Evolutionary conservation across 2,329 filamentous ascomycete genomes (phyloP), one percentile per base, ranked within the genome.

Genomic region (Colletotrichum liriopes): DNA sequence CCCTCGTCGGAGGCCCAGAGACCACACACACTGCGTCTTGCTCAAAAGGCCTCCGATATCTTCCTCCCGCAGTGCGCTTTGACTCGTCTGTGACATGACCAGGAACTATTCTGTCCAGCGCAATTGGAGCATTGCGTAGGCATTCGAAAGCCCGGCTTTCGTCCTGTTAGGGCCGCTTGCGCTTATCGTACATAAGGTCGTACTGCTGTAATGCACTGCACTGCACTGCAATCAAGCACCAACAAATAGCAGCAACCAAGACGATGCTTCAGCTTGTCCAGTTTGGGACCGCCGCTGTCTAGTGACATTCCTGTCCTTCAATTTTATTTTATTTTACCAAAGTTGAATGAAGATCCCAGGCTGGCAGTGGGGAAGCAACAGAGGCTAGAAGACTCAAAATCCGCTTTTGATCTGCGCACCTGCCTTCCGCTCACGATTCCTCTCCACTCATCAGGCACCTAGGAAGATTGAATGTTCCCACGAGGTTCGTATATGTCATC

Each of bases 331-430:
- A 26, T n/a, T n/a, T n/a, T n/a, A 26, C 23, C 20, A 64, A n/a
- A 47, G 37, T 20, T 39, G 35, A 63, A 47, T 32, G 58, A 60
- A 29, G 18, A 58, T 58, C 51, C 58, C 49, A 14, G 65, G 52
- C 52, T 52, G 18, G 52, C 51, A 55, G 70, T 72, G 70, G 70
- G 49, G 70, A 59, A 59, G 29, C 9, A 35, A 55, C 29, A 32
- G n/a, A 41, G 35, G 59, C 54, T 61, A 64, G 59, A 55, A 56
- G n/a, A 59, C 35, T 47, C 45, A 70, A 29, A 70, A 41, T 72
- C 65, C 70, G 70, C 70, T 72, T 72, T 72, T 72, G 70, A 72
- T 72, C 70, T 72, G 60, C 70, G 26, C n/a, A 60, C 37, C 45
- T 72, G 54, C 70, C 39, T 71, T 56, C 60, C 66, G 54, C 47